Conservation (phyloP, 164 flowering plant genomes). For the Nymphaea thermarum region DNA sequence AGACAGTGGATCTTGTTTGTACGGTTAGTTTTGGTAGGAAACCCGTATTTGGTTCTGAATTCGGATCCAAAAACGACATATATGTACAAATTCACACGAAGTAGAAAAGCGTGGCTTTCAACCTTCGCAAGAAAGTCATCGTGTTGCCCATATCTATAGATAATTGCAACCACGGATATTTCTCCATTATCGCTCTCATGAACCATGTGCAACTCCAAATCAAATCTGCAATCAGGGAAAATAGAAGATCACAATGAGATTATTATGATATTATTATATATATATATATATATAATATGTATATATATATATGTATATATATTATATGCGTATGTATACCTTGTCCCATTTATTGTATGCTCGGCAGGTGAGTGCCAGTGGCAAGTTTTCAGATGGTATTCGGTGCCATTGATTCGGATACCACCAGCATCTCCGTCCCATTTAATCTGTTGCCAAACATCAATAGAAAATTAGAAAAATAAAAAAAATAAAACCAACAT, state of each 20-base stretch:
- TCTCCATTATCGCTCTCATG: conserved; percentile 24
- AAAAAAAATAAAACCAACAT: too few species aligned
- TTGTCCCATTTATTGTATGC: conserved; percentile 12
- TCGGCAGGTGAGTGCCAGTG: conserved; percentile 16
- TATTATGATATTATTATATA: too few species aligned
- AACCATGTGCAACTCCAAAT: conserved; percentile 50
- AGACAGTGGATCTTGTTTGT: too few species aligned
- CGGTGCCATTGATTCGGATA: conserved; percentile 7
- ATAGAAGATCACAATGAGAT: background rate
- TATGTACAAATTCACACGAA: too few species aligned
- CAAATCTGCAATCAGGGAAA: conserved; percentile 17
- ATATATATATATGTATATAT: too few species aligned
- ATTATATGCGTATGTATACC: conserved; percentile 1
- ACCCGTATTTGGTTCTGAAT: too few species aligned
- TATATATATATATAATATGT: too few species aligned
- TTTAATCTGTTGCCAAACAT: background rate
- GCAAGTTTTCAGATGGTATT: conserved; percentile 3
- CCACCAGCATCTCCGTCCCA: conserved; percentile 8
- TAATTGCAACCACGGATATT: conserved; percentile 45
- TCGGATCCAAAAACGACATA: too few species aligned
- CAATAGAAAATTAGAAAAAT: too few species aligned
- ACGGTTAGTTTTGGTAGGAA: too few species aligned
- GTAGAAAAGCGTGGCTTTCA: background rate
- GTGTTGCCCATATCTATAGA: conserved; percentile 41
- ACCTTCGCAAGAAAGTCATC: conserved; percentile 50